Evolutionary conservation across 176 grass and related monocot genomes (phyloP), one percentile per base, ranked within the genome.

Genomic region (Poa annua): DNA sequence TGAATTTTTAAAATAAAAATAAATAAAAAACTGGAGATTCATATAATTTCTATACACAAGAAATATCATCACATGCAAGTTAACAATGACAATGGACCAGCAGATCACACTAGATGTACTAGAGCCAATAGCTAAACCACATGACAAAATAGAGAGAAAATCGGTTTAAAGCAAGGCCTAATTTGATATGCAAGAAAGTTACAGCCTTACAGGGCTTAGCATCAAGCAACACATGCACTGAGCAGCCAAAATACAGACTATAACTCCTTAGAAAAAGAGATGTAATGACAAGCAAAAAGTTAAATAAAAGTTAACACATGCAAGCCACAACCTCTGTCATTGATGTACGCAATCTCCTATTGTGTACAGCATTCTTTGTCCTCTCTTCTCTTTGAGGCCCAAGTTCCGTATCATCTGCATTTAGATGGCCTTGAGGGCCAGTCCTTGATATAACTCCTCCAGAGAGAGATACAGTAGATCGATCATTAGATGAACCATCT

Each of bases 321-420:
- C 56, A 81, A 91, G 74, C 67, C 34, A 62, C 76, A 86, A 88
- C 87, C 81, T 94, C 92, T 25, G 72, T 24, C 75, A 94, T 88
- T 42, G 89, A 83, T 87, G 88, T 89, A 11, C 92, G 92, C 44
- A 90, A 71, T 77, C 88, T 87, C 78, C 90, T 92, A 81, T 92
- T 97, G 36, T 85, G 88, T 83, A 76, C 82, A 45, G 74, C 29
- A 87, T 80, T 88, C 59, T 91, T 97, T 69, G 81, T 76, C 71
- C 92, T 91, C 56, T 88, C 88, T 78, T 97, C 95, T 74, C 89
- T 97, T 8, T 73, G 88, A 70, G 88, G 50, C 33, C 88, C 94
- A 80, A 85, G 56, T 72, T 97, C 94, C 19, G 83, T 48, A 78
- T 89, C 85, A 78, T 88, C 79, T 65, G 81, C 79, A 94, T 88